Percentiles rank a stretch among this genome's conserved stretches.
These are phyloP conservation scores for Babesia divergens DNA, from an alignment of 169 alveolate species.

Conservation along the genomic window DNA sequence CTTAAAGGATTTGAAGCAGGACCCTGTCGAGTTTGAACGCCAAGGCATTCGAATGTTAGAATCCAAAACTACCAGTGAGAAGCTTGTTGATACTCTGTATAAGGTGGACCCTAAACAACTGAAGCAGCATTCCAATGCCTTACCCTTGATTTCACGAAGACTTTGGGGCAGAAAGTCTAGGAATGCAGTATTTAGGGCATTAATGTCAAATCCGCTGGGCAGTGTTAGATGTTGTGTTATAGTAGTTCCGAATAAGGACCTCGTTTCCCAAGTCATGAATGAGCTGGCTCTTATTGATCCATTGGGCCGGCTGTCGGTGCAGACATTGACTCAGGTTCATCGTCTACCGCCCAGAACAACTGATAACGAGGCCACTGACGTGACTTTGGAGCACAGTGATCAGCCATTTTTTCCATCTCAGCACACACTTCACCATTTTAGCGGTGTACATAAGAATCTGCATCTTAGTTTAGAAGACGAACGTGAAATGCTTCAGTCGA, in stretches of 20 bases:
- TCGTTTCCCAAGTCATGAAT: slow-evolving; percentile 64
- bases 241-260: slow-evolving; percentile 70
- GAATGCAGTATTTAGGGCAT: slow-evolving; percentile 33
- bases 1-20: slow-evolving; percentile 25
- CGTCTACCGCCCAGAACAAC: background rate
- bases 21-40: slow-evolving; percentile 5
- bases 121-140: background rate
- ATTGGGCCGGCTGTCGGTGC: slow-evolving; percentile 68
- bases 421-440: slow-evolving; percentile 3
- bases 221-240: slow-evolving; percentile 52
- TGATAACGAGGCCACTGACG: background rate
- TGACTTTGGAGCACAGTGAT: background rate
- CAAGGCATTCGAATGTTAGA: slow-evolving; percentile 6
- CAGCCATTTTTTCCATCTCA: slow-evolving; percentile 24
- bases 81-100: slow-evolving; percentile 35
- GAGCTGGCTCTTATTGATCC: slow-evolving; percentile 61
- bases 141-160: slow-evolving; percentile 20
- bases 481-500: slow-evolving; percentile 17
- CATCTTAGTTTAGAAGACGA: slow-evolving; percentile 43
- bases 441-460: background rate
- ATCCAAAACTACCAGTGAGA: slow-evolving; percentile 17
- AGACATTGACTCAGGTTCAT: slow-evolving; percentile 66
- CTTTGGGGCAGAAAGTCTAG: slow-evolving; percentile 35
- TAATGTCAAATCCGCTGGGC: slow-evolving; percentile 57
- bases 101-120: slow-evolving; percentile 18